phyloP scores from a whole-genome alignment of 306 rosid genomes.

The Quillaja saponaria region DNA sequence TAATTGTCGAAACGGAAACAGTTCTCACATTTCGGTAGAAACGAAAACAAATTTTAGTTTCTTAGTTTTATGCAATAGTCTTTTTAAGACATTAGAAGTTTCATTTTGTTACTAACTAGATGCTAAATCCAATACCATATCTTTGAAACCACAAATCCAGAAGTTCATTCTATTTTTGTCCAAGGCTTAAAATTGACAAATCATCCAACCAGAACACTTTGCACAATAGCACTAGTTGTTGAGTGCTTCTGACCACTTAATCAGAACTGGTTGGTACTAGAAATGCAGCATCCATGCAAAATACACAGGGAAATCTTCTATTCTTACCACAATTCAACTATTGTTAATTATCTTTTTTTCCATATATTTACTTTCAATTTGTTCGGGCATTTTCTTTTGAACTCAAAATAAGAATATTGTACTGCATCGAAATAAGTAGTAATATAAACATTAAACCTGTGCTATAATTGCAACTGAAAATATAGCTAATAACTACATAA shows the following conservation, averaged over 20 bases:
- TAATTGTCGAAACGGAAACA: too few relatives aligned
- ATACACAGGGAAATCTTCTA: neutral
- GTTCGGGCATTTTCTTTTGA: too few relatives aligned
- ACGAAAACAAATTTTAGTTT: too few relatives aligned
- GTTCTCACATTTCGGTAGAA: too few relatives aligned
- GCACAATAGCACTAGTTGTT: too few relatives aligned
- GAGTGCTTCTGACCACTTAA: too few relatives aligned
- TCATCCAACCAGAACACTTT: constrained; percentile 2
- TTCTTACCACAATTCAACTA: too few relatives aligned
- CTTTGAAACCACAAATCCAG: constrained; percentile 18
- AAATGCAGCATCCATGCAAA: neutral
- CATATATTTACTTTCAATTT: too few relatives aligned
- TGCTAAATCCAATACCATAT: constrained; percentile 12
- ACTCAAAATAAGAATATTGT: constrained; percentile 1
- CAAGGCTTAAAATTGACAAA: constrained; percentile 7
- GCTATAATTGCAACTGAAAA: constrained; percentile 6
- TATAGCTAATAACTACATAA: constrained; percentile 6
- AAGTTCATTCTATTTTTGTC: constrained; percentile 4
- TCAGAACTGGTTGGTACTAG: too few relatives aligned
- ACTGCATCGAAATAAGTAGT: constrained; percentile 19
- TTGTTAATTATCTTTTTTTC: too few relatives aligned
- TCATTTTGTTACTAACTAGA: neutral
- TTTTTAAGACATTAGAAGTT: constrained; percentile 12
- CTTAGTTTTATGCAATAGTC: neutral
- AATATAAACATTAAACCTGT: constrained; percentile 17